These are phyloP conservation scores for Piloderma croceum DNA, from an alignment of 768 basidiomycete genomes.

Conservation along the genomic window DNA sequence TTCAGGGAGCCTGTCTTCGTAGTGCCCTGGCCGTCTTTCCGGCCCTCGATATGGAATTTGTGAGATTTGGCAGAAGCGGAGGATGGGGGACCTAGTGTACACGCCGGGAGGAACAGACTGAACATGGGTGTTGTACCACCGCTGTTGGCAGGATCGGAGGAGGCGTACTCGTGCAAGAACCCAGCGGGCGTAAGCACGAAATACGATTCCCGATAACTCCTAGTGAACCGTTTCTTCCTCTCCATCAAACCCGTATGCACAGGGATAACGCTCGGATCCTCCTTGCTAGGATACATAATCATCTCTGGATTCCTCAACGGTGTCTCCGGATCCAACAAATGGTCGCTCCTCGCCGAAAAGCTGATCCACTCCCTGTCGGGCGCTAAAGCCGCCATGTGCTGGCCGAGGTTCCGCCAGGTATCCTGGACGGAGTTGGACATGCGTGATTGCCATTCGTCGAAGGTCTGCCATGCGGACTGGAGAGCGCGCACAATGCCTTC, in stretches of 20 bases:
- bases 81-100: slow-evolving; percentile 92
- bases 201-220: slow-evolving; percentile 78
- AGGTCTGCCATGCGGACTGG: slow-evolving; percentile 96
- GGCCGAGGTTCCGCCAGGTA: slow-evolving; percentile 64
- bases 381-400: slow-evolving; percentile 70
- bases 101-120: slow-evolving; percentile 87
- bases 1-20: slow-evolving; percentile 50
- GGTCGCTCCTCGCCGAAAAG: slow-evolving; percentile 89
- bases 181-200: slow-evolving; percentile 94
- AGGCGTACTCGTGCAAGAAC: slow-evolving; percentile 87
- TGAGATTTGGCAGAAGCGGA: slow-evolving; percentile 61
- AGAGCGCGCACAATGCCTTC: slow-evolving; percentile 92
- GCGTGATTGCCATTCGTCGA: slow-evolving; percentile 89
- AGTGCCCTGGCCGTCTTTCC: slow-evolving; percentile 74
- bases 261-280: slow-evolving; percentile 78
- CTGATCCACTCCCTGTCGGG: slow-evolving; percentile 94
- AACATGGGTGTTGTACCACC: slow-evolving; percentile 62
- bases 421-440: slow-evolving; percentile 69
- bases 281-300: slow-evolving; percentile 85
- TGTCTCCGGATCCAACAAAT: slow-evolving; percentile 94
- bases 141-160: slow-evolving; percentile 60
- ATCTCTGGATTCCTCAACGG: slow-evolving; percentile 74
- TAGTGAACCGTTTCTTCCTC: slow-evolving; percentile 93
- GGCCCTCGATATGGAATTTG: slow-evolving; percentile 96
- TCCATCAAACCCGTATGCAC: slow-evolving; percentile 90